These are phyloP conservation scores for Cadophora luteo-olivacea DNA, from an alignment of 2,329 filamentous ascomycete species.

Conservation along the genomic window DNA sequence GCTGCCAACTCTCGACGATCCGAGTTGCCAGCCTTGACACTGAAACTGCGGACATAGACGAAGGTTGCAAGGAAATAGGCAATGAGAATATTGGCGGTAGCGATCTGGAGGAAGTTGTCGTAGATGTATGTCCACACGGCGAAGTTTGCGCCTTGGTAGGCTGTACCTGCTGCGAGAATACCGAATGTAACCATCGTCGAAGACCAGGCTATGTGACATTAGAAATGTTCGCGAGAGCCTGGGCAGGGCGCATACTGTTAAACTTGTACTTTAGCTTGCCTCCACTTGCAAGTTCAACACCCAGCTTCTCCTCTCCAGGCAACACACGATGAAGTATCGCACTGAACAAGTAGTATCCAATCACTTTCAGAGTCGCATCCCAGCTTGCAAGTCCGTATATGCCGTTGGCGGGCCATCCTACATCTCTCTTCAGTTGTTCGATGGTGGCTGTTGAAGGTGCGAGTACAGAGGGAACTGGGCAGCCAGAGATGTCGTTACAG, in stretches of 20 bases:
- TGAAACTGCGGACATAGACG: slow-evolving; percentile 84
- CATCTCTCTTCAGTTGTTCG: slow-evolving; percentile 76
- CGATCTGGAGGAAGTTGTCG: slow-evolving; percentile 86
- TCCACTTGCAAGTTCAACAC: slow-evolving; percentile 72
- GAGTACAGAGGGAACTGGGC: slow-evolving; percentile 83
- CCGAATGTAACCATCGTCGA: slow-evolving; percentile 77
- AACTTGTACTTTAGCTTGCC: slow-evolving; percentile 83
- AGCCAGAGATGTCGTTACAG: slow-evolving; percentile 93
- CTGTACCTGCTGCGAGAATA: slow-evolving; percentile 76
- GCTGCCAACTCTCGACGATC: slow-evolving; percentile 79
- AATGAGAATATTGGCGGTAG: slow-evolving; percentile 83
- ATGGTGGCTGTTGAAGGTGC: slow-evolving; percentile 74
- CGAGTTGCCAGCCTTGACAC: slow-evolving; percentile 76
- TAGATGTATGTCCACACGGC: slow-evolving; percentile 91
- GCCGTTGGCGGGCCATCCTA: slow-evolving; percentile 80
- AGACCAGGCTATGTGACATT: slow-evolving; percentile 64
- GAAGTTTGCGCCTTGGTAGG: slow-evolving; percentile 80
- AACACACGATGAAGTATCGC: slow-evolving; percentile 77
- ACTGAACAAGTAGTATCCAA: slow-evolving; percentile 81
- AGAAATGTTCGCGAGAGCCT: slow-evolving; percentile 21
- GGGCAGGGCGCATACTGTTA: slow-evolving; percentile 60
- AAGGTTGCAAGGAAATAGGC: slow-evolving; percentile 75
- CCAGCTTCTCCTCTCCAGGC: slow-evolving; percentile 75
- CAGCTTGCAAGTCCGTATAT: slow-evolving; percentile 73
- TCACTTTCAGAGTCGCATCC: slow-evolving; percentile 70